Conservation (phyloP, 257 asterid genomes). For the Solanum lycopersicoides region DNA sequence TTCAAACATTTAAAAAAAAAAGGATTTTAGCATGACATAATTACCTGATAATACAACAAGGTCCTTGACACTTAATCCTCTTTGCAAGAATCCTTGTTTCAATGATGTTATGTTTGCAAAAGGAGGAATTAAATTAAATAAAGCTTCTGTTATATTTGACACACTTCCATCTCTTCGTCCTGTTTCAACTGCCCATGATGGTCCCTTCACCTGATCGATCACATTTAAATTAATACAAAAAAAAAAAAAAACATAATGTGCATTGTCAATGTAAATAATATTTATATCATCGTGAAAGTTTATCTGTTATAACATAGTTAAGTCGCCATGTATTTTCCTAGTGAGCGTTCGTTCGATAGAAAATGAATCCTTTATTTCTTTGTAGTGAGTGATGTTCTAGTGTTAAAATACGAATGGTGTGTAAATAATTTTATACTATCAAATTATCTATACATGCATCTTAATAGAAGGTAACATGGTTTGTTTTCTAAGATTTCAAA, state of each 20-base stretch:
- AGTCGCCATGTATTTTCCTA: background rate
- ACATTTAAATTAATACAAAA: background rate
- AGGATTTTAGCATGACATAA: too few species aligned
- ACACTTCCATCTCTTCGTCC: constrained; percentile 42
- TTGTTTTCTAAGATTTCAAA: background rate
- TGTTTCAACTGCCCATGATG: constrained; percentile 32
- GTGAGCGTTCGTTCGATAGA: too few species aligned
- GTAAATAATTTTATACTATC: too few species aligned
- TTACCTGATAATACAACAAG: constrained; percentile 37
- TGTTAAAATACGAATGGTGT: too few species aligned
- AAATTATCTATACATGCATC: background rate
- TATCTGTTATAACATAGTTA: background rate
- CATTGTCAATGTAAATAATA: too few species aligned
- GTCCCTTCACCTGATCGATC: constrained; percentile 26
- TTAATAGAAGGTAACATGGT: background rate
- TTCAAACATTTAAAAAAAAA: background rate
- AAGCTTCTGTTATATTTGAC: constrained; percentile 18
- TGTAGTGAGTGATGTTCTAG: background rate
- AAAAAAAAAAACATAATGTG: background rate
- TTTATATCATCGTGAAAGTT: too few species aligned
- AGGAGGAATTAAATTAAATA: constrained; percentile 10
- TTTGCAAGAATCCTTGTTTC: constrained; percentile 16
- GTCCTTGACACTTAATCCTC: constrained; percentile 31
- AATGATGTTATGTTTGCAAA: constrained; percentile 16
- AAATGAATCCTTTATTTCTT: too few species aligned